A percentile compares a stretch with the other conserved stretches of the same genome.
These are phyloP conservation scores for Amanita muscaria DNA, from an alignment of 768 basidiomycete species.

Conservation along the genomic window DNA sequence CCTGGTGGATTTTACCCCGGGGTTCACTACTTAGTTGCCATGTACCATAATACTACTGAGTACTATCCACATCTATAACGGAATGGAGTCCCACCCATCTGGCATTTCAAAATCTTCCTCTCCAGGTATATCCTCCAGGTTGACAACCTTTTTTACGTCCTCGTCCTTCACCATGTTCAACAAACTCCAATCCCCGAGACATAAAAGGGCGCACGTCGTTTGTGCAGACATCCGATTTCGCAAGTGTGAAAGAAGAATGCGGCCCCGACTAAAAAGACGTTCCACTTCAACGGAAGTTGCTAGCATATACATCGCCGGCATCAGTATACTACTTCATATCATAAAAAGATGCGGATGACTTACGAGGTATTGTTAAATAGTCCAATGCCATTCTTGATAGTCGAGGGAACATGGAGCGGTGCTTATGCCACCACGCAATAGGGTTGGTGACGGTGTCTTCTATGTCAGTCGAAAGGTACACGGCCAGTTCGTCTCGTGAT, in stretches of 20 bases:
- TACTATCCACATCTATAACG: too few species aligned
- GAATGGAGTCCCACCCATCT: too few species aligned
- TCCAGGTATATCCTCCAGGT: slow-evolving; percentile 8
- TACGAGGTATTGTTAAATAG: not conserved
- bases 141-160: too few species aligned
- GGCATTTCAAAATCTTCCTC: too few species aligned
- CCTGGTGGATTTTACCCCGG: too few species aligned
- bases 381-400: not conserved
- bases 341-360: not conserved
- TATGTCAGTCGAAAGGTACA: not conserved
- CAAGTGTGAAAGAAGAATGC: slow-evolving; percentile 19
- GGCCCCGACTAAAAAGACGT: slow-evolving; percentile 18
- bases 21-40: too few species aligned
- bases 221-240: slow-evolving; percentile 17
- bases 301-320: not conserved
- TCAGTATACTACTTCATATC: not conserved
- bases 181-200: slow-evolving; percentile 22
- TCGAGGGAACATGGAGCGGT: not conserved
- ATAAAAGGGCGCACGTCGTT: slow-evolving; percentile 19
- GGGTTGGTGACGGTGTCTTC: not conserved
- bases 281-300: slow-evolving; percentile 11
- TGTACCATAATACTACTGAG: too few species aligned
- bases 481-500: not conserved
- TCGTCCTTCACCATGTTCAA: slow-evolving; percentile 10
- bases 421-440: not conserved